phyloP scores from a whole-genome alignment of 768 basidiomycete genomes.

The Dacryopinax primogenitus region DNA sequence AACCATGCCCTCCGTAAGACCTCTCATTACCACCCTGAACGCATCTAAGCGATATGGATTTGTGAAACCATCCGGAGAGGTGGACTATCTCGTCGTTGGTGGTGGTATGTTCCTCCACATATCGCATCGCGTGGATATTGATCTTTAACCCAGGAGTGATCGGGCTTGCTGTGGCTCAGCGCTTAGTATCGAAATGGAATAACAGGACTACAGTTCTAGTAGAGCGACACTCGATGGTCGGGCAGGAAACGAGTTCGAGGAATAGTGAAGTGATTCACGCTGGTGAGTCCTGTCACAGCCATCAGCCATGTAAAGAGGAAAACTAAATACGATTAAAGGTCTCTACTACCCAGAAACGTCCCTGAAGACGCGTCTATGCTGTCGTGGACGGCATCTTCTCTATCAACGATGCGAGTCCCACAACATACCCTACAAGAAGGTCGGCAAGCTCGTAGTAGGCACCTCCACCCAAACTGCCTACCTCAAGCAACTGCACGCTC shows the following conservation, averaged over 20 bases:
- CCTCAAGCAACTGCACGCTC: constrained; percentile 47
- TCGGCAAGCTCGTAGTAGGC: constrained; percentile 86
- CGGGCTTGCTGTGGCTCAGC: constrained; percentile 74
- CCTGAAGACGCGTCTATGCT: constrained; percentile 72
- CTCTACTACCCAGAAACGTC: constrained; percentile 74
- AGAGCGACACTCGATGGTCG: constrained; percentile 59
- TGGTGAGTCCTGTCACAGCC: constrained; percentile 33
- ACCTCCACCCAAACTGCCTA: constrained; percentile 52
- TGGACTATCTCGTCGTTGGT: constrained; percentile 81
- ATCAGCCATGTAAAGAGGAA: background rate
- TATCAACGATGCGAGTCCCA: constrained; percentile 58
- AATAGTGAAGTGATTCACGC: constrained; percentile 95
- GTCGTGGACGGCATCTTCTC: constrained; percentile 72
- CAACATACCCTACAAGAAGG: constrained; percentile 54
- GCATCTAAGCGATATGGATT: background rate
- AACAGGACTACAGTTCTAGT: constrained; percentile 63
- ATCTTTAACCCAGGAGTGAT: constrained; percentile 46
- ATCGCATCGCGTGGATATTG: background rate
- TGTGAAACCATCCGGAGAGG: constrained; percentile 16
- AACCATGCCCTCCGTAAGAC: background rate
- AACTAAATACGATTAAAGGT: constrained; percentile 36
- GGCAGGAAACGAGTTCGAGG: constrained; percentile 83
- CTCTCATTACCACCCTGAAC: background rate
- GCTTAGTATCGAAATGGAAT: constrained; percentile 50
- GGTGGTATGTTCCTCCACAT: constrained; percentile 42